These are phyloP conservation scores for Botrytis byssoidea DNA, from an alignment of 2,329 filamentous ascomycete species.

Conservation along the genomic window DNA sequence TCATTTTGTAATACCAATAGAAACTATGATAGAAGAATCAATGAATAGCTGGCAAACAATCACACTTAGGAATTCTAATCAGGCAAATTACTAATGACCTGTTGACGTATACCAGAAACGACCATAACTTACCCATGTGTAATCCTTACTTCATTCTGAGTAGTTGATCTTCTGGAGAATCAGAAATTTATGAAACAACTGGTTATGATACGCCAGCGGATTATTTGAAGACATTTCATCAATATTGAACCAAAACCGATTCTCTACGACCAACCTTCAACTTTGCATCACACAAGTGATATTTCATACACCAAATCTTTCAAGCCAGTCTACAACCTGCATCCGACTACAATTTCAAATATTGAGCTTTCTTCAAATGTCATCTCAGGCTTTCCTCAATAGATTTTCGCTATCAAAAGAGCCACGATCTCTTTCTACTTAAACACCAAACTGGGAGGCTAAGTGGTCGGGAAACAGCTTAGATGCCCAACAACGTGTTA, in stretches of 20 bases:
- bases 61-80: background rate
- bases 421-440: background rate
- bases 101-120: background rate
- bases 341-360: background rate
- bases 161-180: background rate
- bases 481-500: background rate
- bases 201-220: background rate
- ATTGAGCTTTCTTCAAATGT: background rate
- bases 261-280: background rate
- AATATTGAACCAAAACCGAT: background rate
- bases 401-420: background rate
- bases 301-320: background rate
- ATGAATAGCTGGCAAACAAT: background rate
- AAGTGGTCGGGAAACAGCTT: background rate
- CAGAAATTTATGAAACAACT: background rate
- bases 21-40: background rate
- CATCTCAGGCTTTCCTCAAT: background rate
- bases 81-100: background rate
- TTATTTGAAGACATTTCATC: background rate
- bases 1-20: background rate
- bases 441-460: background rate
- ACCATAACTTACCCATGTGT: background rate
- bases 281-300: background rate
- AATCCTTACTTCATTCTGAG: background rate
- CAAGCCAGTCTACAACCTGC: background rate